A percentile compares a stretch with the other conserved stretches of the same genome.
These are phyloP conservation scores for Podosphaera aphanis DNA, from an alignment of 2,329 filamentous ascomycete species.

Conservation along the genomic window DNA sequence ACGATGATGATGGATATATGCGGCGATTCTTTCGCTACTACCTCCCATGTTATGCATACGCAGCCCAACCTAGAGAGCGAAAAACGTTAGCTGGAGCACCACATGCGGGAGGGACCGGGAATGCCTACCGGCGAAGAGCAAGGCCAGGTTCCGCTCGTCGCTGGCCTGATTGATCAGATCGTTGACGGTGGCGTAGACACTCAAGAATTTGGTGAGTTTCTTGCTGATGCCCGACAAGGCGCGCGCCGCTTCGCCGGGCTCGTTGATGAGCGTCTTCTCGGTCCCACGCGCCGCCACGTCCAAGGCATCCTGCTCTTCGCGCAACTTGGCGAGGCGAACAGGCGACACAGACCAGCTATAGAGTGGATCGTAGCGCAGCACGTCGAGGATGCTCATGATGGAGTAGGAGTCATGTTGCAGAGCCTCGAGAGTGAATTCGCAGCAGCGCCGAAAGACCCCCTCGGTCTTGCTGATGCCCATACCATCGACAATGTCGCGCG, in stretches of 20 bases:
- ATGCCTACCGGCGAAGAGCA: conserved; percentile 45
- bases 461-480: conserved; percentile 93
- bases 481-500: conserved; percentile 81
- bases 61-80: conserved; percentile 24
- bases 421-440: conserved; percentile 89
- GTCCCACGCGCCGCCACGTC: conserved; percentile 10
- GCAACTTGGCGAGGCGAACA: conserved; percentile 37
- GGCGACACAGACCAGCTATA: conserved; percentile 86
- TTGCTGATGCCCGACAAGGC: conserved; percentile 85
- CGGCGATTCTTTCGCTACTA: too few relatives aligned
- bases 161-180: conserved; percentile 90
- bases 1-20: too few relatives aligned
- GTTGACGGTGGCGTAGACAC: conserved; percentile 85
- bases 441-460: conserved; percentile 90
- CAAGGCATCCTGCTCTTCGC: conserved; percentile 26
- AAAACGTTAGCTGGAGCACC: too few relatives aligned
- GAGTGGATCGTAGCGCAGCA: conserved; percentile 89
- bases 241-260: conserved; percentile 64
- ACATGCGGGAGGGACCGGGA: too few relatives aligned
- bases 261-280: conserved; percentile 23
- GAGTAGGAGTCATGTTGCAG: conserved; percentile 85
- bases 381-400: conserved; percentile 97
- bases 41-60: conserved; percentile 20
- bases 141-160: conserved; percentile 75
- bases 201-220: conserved; percentile 84